Conservation (phyloP, 257 asterid genomes). For the Solanum rostratum region DNA sequence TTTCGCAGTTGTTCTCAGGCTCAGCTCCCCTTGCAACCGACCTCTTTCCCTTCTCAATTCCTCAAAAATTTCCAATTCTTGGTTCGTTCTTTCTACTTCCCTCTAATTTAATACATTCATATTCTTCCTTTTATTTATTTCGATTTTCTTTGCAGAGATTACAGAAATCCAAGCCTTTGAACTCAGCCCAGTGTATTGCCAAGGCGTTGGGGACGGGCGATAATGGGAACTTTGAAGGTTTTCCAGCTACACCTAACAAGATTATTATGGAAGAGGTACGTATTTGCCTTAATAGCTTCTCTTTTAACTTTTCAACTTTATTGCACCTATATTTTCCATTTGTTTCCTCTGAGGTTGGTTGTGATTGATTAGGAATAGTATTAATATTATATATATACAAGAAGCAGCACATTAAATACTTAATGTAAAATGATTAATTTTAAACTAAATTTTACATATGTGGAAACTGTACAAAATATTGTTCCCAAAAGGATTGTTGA, state of each 20-base stretch:
- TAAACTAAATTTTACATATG: background rate
- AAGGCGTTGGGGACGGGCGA: slow-evolving; percentile 45
- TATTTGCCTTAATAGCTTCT: background rate
- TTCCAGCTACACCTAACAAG: slow-evolving; percentile 36
- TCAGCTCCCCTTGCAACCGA: slow-evolving; percentile 34
- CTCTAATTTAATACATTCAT: background rate
- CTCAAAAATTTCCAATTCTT: slow-evolving; percentile 19
- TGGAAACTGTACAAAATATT: background rate
- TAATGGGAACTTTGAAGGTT: slow-evolving; percentile 32
- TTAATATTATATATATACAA: background rate
- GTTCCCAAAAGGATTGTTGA: background rate
- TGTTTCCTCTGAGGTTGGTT: background rate
- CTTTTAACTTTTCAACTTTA: background rate
- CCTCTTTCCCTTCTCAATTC: slow-evolving; percentile 30
- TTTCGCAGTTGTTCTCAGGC: slow-evolving; percentile 33
- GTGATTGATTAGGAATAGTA: background rate
- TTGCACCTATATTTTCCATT: background rate
- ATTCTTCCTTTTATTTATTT: background rate
- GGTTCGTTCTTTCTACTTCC: slow-evolving; percentile 17
- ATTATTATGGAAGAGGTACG: slow-evolving; percentile 75
- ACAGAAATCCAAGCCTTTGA: slow-evolving; percentile 44
- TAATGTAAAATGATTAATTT: background rate
- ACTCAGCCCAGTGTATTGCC: slow-evolving; percentile 13
- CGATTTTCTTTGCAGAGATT: background rate
- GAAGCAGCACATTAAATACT: background rate